phyloP scores from a whole-genome alignment of 805 yeast genomes.

The Ascoidea asiatica region DNA sequence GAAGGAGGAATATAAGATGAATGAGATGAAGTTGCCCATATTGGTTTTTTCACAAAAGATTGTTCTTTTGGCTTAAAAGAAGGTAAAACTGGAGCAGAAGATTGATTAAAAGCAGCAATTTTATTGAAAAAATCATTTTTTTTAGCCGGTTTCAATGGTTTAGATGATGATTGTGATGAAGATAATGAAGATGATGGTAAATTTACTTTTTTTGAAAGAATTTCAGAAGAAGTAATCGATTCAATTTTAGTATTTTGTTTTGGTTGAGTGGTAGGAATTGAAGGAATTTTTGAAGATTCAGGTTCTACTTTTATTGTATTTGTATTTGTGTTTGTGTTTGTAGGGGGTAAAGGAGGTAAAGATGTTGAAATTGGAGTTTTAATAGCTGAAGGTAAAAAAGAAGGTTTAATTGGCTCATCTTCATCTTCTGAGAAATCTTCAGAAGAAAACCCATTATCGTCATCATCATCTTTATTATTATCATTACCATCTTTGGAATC shows the following conservation, averaged over 20 bases:
- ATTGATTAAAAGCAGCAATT: conserved; percentile 34
- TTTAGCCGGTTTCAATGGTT: conserved; percentile 2
- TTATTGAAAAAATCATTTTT: conserved; percentile 26
- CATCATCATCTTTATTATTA: conserved; percentile 11
- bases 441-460: conserved; percentile 7
- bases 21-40: conserved; percentile 38
- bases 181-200: conserved; percentile 1
- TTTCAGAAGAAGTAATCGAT: conserved; percentile 1
- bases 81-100: conserved; percentile 27
- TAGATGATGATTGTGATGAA: conserved; percentile 1
- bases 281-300: not conserved
- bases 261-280: not conserved
- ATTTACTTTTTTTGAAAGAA: not conserved
- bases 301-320: not conserved
- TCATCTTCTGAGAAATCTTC: not conserved
- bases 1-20: conserved; percentile 43
- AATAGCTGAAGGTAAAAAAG: not conserved
- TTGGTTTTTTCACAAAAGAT: conserved; percentile 42
- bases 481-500: not conserved
- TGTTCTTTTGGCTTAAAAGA: conserved; percentile 23
- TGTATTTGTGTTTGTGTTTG: not conserved
- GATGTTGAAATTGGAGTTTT: no score
- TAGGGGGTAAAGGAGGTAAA: not conserved
- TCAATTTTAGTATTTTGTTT: not conserved
- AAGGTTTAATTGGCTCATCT: not conserved